Conservation (phyloP, 2,329 filamentous ascomycete genomes). For the Diplodia sapinea region DNA sequence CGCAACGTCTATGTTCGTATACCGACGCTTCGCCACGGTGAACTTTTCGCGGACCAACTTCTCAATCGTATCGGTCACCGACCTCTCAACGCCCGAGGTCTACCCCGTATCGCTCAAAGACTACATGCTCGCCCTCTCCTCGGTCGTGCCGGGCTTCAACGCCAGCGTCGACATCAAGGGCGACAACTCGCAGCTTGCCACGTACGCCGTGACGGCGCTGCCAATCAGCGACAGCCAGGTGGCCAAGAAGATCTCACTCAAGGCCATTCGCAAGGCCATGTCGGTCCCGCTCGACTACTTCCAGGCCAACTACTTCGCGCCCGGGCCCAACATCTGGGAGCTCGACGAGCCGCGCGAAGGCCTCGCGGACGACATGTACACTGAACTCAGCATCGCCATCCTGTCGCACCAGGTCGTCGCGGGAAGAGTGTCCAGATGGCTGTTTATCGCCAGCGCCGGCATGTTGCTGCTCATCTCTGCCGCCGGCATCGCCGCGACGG, state of each 20-base stretch:
- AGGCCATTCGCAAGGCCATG: slow-evolving; percentile 17
- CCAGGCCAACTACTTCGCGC: slow-evolving; percentile 19
- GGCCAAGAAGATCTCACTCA: slow-evolving; percentile 11
- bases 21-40: slow-evolving; percentile 26
- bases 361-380: slow-evolving; percentile 11
- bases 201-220: slow-evolving; percentile 23
- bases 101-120: slow-evolving; percentile 2
- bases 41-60: slow-evolving; percentile 20
- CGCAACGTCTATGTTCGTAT: slow-evolving; percentile 8
- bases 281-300: slow-evolving; percentile 24
- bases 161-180: not conserved
- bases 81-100: not conserved
- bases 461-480: slow-evolving; percentile 1
- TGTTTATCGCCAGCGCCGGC: slow-evolving; percentile 2
- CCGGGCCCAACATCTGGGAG: slow-evolving; percentile 6
- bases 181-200: slow-evolving; percentile 16
- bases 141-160: slow-evolving; percentile 21
- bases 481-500: not conserved
- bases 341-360: not conserved
- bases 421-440: not conserved
- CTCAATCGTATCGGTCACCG: slow-evolving; percentile 23
- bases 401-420: slow-evolving; percentile 25
- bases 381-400: slow-evolving; percentile 16
- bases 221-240: slow-evolving; percentile 28
- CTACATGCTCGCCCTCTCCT: slow-evolving; percentile 20